Percentiles rank a stretch among this genome's conserved stretches.
phyloP scores from a whole-genome alignment of 78 protist species.

The Dictyostelium purpureum region DNA sequence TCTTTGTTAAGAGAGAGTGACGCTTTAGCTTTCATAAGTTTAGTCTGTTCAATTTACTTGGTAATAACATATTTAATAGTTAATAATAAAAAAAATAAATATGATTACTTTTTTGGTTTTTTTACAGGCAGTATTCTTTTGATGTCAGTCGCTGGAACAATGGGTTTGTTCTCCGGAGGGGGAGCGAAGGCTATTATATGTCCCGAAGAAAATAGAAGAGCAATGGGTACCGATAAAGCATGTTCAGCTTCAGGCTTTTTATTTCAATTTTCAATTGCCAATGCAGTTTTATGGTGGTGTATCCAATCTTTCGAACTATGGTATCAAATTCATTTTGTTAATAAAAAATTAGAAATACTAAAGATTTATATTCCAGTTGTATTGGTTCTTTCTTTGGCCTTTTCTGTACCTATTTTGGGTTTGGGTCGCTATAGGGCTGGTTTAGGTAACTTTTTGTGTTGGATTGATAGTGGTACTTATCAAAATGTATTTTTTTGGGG shows the following conservation, averaged over 20 bases:
- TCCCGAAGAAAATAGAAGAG: background rate
- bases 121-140: background rate
- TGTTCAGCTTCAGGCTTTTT: background rate
- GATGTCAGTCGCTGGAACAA: constrained; percentile 21
- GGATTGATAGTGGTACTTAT: background rate
- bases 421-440: background rate
- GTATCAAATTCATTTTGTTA: constrained; percentile 4
- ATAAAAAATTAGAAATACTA: background rate
- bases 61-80: background rate
- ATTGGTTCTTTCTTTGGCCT: background rate
- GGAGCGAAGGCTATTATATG: background rate
- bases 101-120: constrained; percentile 6
- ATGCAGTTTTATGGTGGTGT: background rate
- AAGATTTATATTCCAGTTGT: background rate
- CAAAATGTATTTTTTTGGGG: constrained; percentile 29
- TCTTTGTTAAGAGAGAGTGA: background rate
- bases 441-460: constrained; percentile 10
- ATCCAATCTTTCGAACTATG: constrained; percentile 15
- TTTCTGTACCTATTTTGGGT: background rate
- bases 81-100: constrained; percentile 1
- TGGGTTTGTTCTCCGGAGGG: background rate
- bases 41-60: background rate
- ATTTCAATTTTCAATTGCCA: background rate
- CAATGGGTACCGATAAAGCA: background rate
- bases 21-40: background rate